These are phyloP conservation scores for Xylariaceae sp. DNA, from an alignment of 2,329 filamentous ascomycete species.

Conservation along the genomic window DNA sequence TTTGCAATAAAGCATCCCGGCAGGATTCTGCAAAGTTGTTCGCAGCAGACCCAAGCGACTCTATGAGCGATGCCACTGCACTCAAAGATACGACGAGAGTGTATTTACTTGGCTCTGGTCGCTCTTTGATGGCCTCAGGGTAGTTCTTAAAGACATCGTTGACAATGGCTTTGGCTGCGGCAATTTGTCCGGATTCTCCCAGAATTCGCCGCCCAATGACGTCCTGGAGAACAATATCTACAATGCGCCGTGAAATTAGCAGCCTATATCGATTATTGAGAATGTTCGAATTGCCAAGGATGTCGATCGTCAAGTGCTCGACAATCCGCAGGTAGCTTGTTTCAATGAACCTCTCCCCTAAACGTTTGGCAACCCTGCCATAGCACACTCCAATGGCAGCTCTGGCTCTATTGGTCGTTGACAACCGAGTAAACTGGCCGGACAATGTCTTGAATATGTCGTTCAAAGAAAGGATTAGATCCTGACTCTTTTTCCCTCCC, in stretches of 20 bases:
- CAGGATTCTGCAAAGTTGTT: slow-evolving; percentile 77
- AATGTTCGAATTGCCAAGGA: slow-evolving; percentile 74
- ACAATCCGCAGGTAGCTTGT: slow-evolving; percentile 78
- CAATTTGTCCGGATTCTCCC: slow-evolving; percentile 83
- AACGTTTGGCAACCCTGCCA: slow-evolving; percentile 70
- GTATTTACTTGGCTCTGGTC: slow-evolving; percentile 84
- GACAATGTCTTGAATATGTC: slow-evolving; percentile 81
- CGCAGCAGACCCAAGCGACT: slow-evolving; percentile 77
- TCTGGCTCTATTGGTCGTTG: slow-evolving; percentile 76
- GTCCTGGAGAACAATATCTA: slow-evolving; percentile 80
- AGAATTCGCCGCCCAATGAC: slow-evolving; percentile 78
- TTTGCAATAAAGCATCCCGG: slow-evolving; percentile 82
- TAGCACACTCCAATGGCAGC: slow-evolving; percentile 87
- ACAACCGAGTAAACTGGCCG: slow-evolving; percentile 72
- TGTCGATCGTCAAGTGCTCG: slow-evolving; percentile 74
- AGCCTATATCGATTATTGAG: slow-evolving; percentile 84
- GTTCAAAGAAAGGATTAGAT: slow-evolving; percentile 69
- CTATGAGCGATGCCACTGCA: slow-evolving; percentile 74
- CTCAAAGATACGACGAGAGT: slow-evolving; percentile 76
- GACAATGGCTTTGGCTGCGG: slow-evolving; percentile 76
- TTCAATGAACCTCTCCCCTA: slow-evolving; percentile 83
- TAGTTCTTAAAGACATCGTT: slow-evolving; percentile 94
- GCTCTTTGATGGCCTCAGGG: slow-evolving; percentile 82
- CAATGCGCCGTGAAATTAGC: slow-evolving; percentile 78
- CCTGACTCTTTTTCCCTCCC: slow-evolving; percentile 65